phyloP scores from a whole-genome alignment of 257 asterid species.

The Jaltomata sinuosa region DNA sequence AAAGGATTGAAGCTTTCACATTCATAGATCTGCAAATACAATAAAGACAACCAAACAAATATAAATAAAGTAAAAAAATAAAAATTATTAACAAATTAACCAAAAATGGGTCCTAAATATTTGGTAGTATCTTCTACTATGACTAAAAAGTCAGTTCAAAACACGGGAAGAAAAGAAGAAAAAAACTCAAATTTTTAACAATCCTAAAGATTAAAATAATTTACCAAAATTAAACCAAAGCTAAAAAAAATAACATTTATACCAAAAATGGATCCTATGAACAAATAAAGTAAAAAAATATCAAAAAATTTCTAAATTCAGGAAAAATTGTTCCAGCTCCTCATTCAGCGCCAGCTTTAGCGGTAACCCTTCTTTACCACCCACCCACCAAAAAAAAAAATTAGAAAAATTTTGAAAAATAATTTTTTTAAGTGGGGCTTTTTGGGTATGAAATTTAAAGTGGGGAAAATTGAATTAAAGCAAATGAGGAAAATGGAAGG shows the following conservation, averaged over 20 bases:
- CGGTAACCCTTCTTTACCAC: constrained; percentile 1
- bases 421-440: not conserved
- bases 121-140: not conserved
- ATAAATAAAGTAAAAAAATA: not conserved
- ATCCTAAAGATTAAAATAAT: not conserved
- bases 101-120: constrained; percentile 1
- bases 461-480: not conserved
- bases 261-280: not conserved
- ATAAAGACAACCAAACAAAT: constrained; percentile 2
- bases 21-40: constrained; percentile 13
- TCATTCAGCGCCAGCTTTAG: constrained; percentile 5
- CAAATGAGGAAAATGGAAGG: constrained; percentile 17
- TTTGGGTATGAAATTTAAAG: not conserved
- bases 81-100: not conserved
- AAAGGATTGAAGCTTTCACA: not conserved
- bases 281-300: not conserved
- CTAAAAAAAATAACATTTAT: not conserved
- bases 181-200: not conserved
- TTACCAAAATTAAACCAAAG: not conserved
- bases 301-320: not conserved
- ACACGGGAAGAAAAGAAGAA: not conserved
- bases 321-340: not conserved
- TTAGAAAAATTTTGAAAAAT: not conserved
- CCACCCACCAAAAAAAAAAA: not conserved
- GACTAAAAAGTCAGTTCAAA: not conserved